Conservation (phyloP, 176 grass and related monocot species). For the Bromus sterilis region DNA sequence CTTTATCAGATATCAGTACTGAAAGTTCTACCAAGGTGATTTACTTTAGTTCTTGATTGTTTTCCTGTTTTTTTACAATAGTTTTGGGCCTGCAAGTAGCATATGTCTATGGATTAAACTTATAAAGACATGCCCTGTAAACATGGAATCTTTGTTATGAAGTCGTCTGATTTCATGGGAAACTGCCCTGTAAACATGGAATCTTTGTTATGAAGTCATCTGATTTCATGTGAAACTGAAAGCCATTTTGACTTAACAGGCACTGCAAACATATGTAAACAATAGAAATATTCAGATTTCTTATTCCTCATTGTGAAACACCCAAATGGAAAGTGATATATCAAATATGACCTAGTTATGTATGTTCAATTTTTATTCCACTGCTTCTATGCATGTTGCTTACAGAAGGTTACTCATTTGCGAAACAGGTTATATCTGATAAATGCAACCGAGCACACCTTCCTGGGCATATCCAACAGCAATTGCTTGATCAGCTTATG, state of each 20-base stretch:
- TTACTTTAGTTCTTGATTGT: not conserved
- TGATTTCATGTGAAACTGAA: not conserved
- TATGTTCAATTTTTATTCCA: not conserved
- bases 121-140: not conserved
- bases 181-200: not conserved
- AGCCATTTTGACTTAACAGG: not conserved
- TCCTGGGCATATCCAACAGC: slow-evolving; percentile 66
- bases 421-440: slow-evolving; percentile 42
- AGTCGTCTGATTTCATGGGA: not conserved
- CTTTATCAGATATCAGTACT: slow-evolving; percentile 57
- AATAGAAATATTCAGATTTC: not conserved
- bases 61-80: not conserved
- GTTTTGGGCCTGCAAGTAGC: not conserved
- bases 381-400: not conserved
- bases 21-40: slow-evolving; percentile 48
- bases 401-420: not conserved
- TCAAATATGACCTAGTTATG: not conserved
- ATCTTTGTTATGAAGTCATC: not conserved
- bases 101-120: not conserved
- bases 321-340: not conserved
- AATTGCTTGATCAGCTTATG: slow-evolving; percentile 63
- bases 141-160: not conserved
- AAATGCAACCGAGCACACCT: slow-evolving; percentile 46
- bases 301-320: not conserved
- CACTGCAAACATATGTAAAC: not conserved